Percentiles rank a stretch among this genome's conserved stretches.
Conservation (phyloP, 768 basidiomycete genomes). For the Pluteus cervinus region DNA sequence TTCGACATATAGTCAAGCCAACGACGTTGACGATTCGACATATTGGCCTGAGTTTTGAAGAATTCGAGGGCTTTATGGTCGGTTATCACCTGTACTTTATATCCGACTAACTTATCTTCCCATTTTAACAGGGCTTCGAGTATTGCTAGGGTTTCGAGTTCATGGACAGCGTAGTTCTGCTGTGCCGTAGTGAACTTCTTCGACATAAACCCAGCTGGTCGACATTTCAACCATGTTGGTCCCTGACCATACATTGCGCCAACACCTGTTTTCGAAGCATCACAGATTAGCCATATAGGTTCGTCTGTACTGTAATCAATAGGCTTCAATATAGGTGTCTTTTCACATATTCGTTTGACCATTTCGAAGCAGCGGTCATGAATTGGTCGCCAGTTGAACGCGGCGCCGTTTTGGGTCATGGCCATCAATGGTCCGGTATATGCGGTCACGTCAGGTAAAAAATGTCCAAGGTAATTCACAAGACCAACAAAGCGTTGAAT, state of each 20-base stretch:
- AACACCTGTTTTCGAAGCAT: conserved; percentile 22
- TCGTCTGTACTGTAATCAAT: conserved; percentile 12
- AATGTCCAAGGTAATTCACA: conserved; percentile 23
- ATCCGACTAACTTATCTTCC: conserved; percentile 24
- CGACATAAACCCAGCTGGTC: conserved; percentile 15
- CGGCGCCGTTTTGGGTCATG: conserved; percentile 15
- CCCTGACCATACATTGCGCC: conserved; percentile 18
- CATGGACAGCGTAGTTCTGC: conserved; percentile 9
- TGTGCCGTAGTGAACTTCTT: conserved; percentile 15
- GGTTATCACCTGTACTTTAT: conserved; percentile 14
- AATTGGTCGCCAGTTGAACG: conserved; percentile 22
- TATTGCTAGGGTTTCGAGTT: conserved; percentile 11
- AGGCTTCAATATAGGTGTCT: conserved; percentile 8
- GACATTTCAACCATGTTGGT: conserved; percentile 9
- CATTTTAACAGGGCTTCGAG: conserved; percentile 18
- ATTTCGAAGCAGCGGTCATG: conserved; percentile 16
- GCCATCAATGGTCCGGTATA: conserved; percentile 18
- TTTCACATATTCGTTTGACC: conserved; percentile 12
- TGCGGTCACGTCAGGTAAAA: conserved; percentile 22
- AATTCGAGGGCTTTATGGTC: conserved; percentile 22
- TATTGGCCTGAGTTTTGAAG: conserved; percentile 11
- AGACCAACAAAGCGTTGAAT: conserved; percentile 27
- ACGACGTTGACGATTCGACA: conserved; percentile 9
- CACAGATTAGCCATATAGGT: conserved; percentile 23
- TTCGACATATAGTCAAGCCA: conserved; percentile 22